Base-by-base conservation (phyloP, 257 asterid species). In the Nicotiana noctiflora region DNA sequence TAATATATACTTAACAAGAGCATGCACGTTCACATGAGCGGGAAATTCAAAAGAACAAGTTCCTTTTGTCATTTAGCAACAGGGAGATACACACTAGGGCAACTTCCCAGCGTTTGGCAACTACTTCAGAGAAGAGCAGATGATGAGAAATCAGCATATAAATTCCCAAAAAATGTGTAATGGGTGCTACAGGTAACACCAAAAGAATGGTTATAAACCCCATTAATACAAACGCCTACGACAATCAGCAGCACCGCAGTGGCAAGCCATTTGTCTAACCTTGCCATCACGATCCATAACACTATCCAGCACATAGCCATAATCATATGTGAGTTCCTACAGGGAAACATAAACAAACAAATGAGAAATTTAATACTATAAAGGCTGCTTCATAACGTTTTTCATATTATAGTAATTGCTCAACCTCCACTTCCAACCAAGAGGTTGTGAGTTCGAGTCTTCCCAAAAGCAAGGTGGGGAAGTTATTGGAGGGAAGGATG, bases 261-360 rank as follows among this genome's bases (percentile, higher is more conserved):
- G 74, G 85, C 99, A 95, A 2, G 89, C 49, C 90, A 93, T 66
- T 82, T 84, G 85, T 27, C 68, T 81, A 14, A 90, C 76, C 49
- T 85, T 86, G 23, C 97, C 97, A 84, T 91, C 93, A 0, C 94
- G 88, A 9, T 87, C 98, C 61, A 90, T 10, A 10, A 95, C 98
- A 11, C 97, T 95, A 75, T 93, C 93, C 1, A 95, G 87, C 4
- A 84, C 91, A 31, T 95, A 95, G 1, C 94, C 95, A 5, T 93
- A 95, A 67, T 95, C 98, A 65, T 95, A 95, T 0, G 93, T 80
- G 9, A 95, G 91, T 62, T 95, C 99, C 99, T 95, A 55, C 62
- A 86, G 4, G 80, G 31, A 60, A 52, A 67, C 61, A 72, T 8
- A 72, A 14, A 49, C 23, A 72, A 46, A 23, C 1, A 15, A 72